phyloP scores from a whole-genome alignment of 768 basidiomycete species.

The Phaeotremella fagi region DNA sequence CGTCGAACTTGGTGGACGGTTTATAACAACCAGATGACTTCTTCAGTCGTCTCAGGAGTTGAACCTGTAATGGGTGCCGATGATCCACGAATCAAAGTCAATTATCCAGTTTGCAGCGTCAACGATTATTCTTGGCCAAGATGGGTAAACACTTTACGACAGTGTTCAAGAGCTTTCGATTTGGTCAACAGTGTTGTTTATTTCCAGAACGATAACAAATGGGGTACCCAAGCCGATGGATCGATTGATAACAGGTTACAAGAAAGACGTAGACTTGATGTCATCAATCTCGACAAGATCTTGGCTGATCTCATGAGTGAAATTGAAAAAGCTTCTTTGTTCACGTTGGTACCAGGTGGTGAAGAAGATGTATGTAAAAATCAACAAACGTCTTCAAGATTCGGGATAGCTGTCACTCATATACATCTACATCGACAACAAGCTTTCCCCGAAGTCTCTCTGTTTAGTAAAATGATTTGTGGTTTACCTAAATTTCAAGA shows the following conservation, averaged over 20 bases:
- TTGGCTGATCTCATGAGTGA: constrained; percentile 38
- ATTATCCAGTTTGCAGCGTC: constrained; percentile 41
- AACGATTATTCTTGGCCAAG: constrained; percentile 40
- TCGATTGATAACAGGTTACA: constrained; percentile 2
- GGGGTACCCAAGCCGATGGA: constrained; percentile 5
- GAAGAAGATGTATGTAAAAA: constrained; percentile 48
- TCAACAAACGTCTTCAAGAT: constrained; percentile 42
- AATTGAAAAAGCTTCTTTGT: constrained; percentile 36
- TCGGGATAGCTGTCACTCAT: constrained; percentile 43
- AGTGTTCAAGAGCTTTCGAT: constrained; percentile 33
- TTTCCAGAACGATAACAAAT: neutral
- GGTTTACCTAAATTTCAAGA: constrained; percentile 39
- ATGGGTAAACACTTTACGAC: constrained; percentile 35
- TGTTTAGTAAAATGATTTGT: constrained; percentile 46
- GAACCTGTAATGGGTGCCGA: constrained; percentile 36
- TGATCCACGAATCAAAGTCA: constrained; percentile 35
- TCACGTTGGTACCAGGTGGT: constrained; percentile 44
- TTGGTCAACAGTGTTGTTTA: constrained; percentile 41
- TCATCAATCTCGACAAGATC: constrained; percentile 33
- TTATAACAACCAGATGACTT: constrained; percentile 32
- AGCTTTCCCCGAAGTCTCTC: constrained; percentile 47
- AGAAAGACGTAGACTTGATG: constrained; percentile 8
- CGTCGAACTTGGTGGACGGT: constrained; percentile 45
- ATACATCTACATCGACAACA: constrained; percentile 47
- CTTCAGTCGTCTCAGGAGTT: constrained; percentile 34